phyloP scores from a whole-genome alignment of 2,329 filamentous ascomycete species.

The Pseudogymnoascus sp. region DNA sequence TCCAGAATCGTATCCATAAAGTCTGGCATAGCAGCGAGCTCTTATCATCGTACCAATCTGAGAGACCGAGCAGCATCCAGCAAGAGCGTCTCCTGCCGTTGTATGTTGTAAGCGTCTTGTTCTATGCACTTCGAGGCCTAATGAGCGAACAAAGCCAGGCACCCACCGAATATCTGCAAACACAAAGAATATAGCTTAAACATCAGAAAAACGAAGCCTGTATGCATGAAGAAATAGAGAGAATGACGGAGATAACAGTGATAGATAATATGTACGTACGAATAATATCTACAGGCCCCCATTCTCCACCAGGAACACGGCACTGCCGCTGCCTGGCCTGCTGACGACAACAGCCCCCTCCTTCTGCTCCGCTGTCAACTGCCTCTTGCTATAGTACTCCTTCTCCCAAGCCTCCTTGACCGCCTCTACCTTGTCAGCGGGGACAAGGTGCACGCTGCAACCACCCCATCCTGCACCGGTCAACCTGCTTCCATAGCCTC shows the following conservation, averaged over 20 bases:
- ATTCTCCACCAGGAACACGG: constrained; percentile 38
- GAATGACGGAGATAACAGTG: neutral
- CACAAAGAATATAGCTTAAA: neutral
- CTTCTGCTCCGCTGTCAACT: constrained; percentile 62
- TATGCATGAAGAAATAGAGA: neutral
- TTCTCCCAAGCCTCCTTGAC: constrained; percentile 71
- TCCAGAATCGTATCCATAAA: neutral
- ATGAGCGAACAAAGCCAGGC: neutral
- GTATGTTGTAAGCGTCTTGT: neutral
- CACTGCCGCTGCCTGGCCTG: constrained; percentile 71
- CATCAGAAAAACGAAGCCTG: neutral
- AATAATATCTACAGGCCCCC: neutral
- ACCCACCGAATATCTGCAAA: neutral
- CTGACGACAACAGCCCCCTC: constrained; percentile 80
- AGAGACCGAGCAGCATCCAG: neutral
- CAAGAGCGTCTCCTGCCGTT: neutral
- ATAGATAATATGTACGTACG: neutral
- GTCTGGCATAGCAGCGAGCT: neutral
- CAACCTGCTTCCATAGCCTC: constrained; percentile 75
- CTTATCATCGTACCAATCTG: neutral
- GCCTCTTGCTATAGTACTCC: constrained; percentile 68
- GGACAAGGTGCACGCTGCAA: constrained; percentile 88
- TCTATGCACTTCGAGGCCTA: neutral
- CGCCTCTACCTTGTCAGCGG: constrained; percentile 69
- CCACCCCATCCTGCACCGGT: constrained; percentile 97